These are phyloP conservation scores for Pyrrhoderma noxium DNA, from an alignment of 1,284 basidiomycete genomes.

Conservation along the genomic window DNA sequence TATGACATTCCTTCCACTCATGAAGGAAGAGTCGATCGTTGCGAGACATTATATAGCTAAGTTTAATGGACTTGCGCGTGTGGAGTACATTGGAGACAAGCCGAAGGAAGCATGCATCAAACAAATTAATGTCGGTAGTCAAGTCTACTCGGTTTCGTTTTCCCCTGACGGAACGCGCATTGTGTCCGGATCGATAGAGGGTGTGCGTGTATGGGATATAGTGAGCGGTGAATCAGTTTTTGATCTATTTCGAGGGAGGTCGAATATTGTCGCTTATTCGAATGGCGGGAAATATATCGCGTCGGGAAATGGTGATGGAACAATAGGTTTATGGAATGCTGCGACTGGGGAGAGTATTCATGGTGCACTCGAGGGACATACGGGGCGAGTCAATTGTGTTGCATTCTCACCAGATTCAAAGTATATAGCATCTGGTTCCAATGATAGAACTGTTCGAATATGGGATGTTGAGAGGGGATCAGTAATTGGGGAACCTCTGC, in stretches of 20 bases:
- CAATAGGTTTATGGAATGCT: not conserved
- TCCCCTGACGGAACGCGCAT: not conserved
- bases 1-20: slow-evolving; percentile 7
- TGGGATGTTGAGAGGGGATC: slow-evolving; percentile 6
- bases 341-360: too few relatives aligned
- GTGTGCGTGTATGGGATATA: not conserved
- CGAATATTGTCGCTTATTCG: not conserved
- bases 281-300: slow-evolving; percentile 1
- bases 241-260: too few relatives aligned
- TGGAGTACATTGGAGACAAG: too few relatives aligned
- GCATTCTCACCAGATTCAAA: slow-evolving; percentile 9
- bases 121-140: not conserved
- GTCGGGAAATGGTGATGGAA: not conserved
- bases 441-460: slow-evolving; percentile 6
- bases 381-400: slow-evolving; percentile 17
- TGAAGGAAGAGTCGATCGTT: slow-evolving; percentile 13
- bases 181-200: not conserved
- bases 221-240: not conserved
- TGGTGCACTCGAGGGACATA: too few relatives aligned
- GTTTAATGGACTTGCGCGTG: too few relatives aligned
- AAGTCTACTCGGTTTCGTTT: not conserved
- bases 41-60: not conserved
- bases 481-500: not conserved
- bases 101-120: too few relatives aligned
- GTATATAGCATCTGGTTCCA: slow-evolving; percentile 2